These are phyloP conservation scores for Saraca asoca DNA, from an alignment of 331 rosid species.

Conservation along the genomic window DNA sequence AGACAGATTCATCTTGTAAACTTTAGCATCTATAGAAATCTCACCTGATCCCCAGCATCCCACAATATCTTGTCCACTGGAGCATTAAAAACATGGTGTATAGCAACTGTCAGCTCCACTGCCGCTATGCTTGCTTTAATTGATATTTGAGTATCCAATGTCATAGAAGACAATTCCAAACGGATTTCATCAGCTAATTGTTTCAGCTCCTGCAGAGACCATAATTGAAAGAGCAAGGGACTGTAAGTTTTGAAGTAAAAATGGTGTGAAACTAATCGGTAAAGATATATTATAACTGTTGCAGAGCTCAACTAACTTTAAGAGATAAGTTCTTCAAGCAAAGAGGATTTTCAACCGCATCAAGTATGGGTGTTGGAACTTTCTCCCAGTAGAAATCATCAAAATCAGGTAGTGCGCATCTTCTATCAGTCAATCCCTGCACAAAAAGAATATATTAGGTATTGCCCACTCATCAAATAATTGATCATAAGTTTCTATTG, in stretches of 20 bases:
- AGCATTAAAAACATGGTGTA: conserved; percentile 89
- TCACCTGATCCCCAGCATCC: conserved; percentile 90
- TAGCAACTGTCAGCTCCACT: conserved; percentile 82
- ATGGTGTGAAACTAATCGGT: conserved; percentile 12
- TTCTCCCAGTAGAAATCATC: conserved; percentile 69
- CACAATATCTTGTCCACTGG: conserved; percentile 88
- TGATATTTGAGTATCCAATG: conserved; percentile 44
- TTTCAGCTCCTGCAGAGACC: conserved; percentile 72
- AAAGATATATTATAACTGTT: conserved; percentile 1
- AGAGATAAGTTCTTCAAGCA: conserved; percentile 81
- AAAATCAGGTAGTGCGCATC: conserved; percentile 54
- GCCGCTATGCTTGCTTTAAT: conserved; percentile 68
- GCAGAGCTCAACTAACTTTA: conserved; percentile 52
- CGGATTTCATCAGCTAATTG: conserved; percentile 81
- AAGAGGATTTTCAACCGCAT: conserved; percentile 73
- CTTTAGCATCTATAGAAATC: conserved; percentile 31
- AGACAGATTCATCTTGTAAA: neutral
- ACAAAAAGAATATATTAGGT: conserved; percentile 34
- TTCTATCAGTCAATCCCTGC: conserved; percentile 53
- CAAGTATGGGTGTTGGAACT: conserved; percentile 78
- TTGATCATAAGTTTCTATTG: neutral
- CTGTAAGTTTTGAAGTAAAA: conserved; percentile 19
- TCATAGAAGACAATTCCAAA: conserved; percentile 54
- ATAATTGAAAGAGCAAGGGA: conserved; percentile 33
- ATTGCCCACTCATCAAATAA: conserved; percentile 23